Conservation (phyloP, 2,329 filamentous ascomycete species). For the Kalmusia sp. region DNA sequence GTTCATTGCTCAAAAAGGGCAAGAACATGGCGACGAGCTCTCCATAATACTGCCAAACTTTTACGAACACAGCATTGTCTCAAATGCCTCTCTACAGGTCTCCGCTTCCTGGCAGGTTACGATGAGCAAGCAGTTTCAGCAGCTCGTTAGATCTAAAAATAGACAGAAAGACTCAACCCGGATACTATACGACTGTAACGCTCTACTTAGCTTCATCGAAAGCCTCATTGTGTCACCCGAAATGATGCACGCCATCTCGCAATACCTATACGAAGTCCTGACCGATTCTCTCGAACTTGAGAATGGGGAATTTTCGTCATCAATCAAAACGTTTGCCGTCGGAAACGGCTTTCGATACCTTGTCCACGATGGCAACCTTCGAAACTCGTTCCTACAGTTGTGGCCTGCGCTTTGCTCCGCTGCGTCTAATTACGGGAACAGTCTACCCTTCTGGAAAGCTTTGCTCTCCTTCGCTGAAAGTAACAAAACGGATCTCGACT, state of each 20-base stretch:
- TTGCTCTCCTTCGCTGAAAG: slow-evolving; percentile 66
- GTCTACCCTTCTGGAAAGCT: slow-evolving; percentile 40
- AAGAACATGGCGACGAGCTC: slow-evolving; percentile 38
- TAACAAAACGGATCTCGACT: slow-evolving; percentile 61
- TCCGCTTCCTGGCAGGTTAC: slow-evolving; percentile 37
- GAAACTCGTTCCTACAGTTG: slow-evolving; percentile 62
- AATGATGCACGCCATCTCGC: slow-evolving; percentile 25
- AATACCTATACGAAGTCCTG: slow-evolving; percentile 30
- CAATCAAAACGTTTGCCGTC: slow-evolving; percentile 66
- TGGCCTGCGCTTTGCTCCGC: slow-evolving; percentile 71
- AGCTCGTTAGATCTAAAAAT: slow-evolving; percentile 44
- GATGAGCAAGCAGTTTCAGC: slow-evolving; percentile 73
- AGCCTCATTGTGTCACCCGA: slow-evolving; percentile 28
- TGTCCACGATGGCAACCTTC: slow-evolving; percentile 61
- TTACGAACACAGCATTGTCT: slow-evolving; percentile 28
- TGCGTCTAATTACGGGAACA: slow-evolving; percentile 70
- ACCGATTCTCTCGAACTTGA: slow-evolving; percentile 19
- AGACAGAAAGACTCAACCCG: slow-evolving; percentile 15
- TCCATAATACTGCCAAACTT: slow-evolving; percentile 40
- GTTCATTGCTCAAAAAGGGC: slow-evolving; percentile 66
- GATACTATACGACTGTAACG: slow-evolving; percentile 37
- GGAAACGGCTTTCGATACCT: slow-evolving; percentile 79
- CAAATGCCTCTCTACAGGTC: slow-evolving; percentile 24
- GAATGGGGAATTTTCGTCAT: slow-evolving; percentile 1
- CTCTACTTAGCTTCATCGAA: slow-evolving; percentile 33